phyloP scores from a whole-genome alignment of 2,329 filamentous ascomycete genomes.

The Verticillium isaacii region DNA sequence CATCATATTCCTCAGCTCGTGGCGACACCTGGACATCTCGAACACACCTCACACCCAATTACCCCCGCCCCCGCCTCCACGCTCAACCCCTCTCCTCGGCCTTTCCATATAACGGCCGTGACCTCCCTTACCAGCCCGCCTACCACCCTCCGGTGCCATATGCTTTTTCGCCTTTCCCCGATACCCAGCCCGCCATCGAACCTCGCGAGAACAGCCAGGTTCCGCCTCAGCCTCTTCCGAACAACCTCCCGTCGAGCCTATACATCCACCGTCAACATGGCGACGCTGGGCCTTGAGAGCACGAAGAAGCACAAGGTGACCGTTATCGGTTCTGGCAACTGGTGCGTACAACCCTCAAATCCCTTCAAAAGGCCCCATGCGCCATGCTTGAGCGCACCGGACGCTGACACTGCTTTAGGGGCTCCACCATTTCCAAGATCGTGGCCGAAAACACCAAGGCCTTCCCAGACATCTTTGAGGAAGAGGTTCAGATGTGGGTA shows the following conservation, averaged over 20 bases:
- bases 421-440: conserved; percentile 95
- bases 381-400: neutral
- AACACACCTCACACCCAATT: neutral
- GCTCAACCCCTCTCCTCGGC: neutral
- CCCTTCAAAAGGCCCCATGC: neutral
- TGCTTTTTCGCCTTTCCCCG: conserved; percentile 11
- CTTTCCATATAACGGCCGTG: neutral
- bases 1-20: neutral
- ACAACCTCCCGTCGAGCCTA: neutral
- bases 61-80: neutral
- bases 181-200: conserved; percentile 1
- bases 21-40: neutral
- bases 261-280: conserved; percentile 14
- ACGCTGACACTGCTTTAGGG: conserved; percentile 48
- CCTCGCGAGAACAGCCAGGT: neutral
- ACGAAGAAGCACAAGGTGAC: conserved; percentile 86
- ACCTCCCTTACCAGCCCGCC: neutral
- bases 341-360: conserved; percentile 47
- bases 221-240: neutral
- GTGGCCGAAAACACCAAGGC: conserved; percentile 84
- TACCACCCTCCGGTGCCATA: conserved; percentile 4
- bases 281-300: conserved; percentile 37
- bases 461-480: conserved; percentile 77
- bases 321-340: conserved; percentile 93
- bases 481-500: conserved; percentile 97